phyloP scores from a whole-genome alignment of 2,329 filamentous ascomycete species.

The Aspergillus aculeatus region DNA sequence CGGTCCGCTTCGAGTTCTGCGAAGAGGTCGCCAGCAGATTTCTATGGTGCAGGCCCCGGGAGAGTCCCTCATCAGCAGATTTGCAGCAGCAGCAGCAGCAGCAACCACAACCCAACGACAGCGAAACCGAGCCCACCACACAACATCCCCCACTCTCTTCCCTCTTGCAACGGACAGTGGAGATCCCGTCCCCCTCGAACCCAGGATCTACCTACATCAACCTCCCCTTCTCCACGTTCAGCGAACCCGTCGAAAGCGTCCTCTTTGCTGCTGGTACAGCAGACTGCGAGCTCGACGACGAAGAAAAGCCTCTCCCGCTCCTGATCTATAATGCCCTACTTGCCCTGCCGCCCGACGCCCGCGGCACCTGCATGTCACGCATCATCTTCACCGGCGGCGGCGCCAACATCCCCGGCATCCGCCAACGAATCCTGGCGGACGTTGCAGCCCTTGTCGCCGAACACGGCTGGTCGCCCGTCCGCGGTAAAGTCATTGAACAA shows the following conservation, averaged over 20 bases:
- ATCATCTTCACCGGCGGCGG: constrained; percentile 84
- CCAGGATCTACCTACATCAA: constrained; percentile 49
- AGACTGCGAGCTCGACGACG: constrained; percentile 70
- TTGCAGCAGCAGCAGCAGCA: neutral
- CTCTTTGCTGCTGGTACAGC: constrained; percentile 64
- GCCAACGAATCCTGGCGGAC: constrained; percentile 73
- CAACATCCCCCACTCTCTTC: constrained; percentile 4
- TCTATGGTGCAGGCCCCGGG: constrained; percentile 66
- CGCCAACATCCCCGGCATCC: constrained; percentile 75
- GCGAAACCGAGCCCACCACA: constrained; percentile 1
- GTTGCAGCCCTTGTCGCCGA: constrained; percentile 64
- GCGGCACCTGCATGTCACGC: constrained; percentile 81
- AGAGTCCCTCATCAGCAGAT: neutral
- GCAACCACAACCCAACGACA: neutral
- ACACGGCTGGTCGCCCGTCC: constrained; percentile 74
- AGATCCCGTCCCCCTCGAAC: constrained; percentile 46
- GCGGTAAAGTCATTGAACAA: constrained; percentile 63
- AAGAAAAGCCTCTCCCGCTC: constrained; percentile 75
- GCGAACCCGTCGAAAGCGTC: constrained; percentile 71
- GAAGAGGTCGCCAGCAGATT: constrained; percentile 75
- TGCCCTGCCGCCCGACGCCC: constrained; percentile 74
- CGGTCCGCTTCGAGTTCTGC: constrained; percentile 71
- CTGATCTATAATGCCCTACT: constrained; percentile 76
- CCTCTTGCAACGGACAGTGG: constrained; percentile 38
- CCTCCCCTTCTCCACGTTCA: constrained; percentile 67